Percentiles rank a stretch among this genome's conserved stretches.
phyloP scores from a whole-genome alignment of 2,329 filamentous ascomycete species.

The Aspergillus puulaauensis region DNA sequence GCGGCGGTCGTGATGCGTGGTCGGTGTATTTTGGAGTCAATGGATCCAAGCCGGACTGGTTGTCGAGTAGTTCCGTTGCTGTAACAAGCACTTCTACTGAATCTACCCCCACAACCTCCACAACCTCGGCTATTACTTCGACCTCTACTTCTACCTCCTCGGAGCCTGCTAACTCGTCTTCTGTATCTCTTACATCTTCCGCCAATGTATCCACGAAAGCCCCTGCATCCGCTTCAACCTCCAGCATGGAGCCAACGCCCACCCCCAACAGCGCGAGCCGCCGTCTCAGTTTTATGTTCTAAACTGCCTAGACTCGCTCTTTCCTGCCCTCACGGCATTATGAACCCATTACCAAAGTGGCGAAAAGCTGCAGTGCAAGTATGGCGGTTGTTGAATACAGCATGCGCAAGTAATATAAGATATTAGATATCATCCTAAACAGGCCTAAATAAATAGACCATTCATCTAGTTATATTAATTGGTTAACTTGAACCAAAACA shows the following conservation, averaged over 20 bases:
- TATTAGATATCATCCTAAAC: too few species aligned
- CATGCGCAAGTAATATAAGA: too few species aligned
- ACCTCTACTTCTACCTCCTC: neutral
- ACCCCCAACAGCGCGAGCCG: neutral
- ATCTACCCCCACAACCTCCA: neutral
- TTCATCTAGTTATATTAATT: too few species aligned
- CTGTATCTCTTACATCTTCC: neutral
- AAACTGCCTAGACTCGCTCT: neutral
- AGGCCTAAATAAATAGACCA: too few species aligned
- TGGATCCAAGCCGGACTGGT: neutral
- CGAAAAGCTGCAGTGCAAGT: neutral
- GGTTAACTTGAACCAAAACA: too few species aligned
- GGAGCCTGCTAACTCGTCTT: neutral
- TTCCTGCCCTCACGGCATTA: too few species aligned
- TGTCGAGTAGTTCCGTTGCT: neutral
- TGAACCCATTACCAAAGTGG: too few species aligned
- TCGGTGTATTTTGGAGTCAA: neutral
- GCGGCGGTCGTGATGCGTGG: neutral
- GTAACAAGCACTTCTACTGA: neutral
- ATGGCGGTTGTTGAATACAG: slow-evolving; percentile 26
- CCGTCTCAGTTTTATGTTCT: neutral
- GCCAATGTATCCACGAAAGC: neutral
- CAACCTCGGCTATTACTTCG: neutral
- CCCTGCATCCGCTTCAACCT: neutral
- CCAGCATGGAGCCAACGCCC: neutral